phyloP scores from a whole-genome alignment of 257 asterid species.

The Avicennia marina region DNA sequence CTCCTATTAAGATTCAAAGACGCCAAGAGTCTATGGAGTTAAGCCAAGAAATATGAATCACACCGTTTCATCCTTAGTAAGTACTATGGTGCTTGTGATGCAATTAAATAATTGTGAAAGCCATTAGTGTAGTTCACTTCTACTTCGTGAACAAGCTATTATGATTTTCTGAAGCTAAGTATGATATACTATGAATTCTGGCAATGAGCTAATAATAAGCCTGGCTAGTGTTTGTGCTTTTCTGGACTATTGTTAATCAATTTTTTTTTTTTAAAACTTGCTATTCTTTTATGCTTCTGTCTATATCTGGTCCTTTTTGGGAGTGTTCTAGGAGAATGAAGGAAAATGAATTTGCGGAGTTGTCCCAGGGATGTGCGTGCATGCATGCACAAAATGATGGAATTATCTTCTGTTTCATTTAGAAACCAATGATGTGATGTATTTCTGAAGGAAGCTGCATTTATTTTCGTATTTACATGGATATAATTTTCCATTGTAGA shows the following conservation, averaged over 20 bases:
- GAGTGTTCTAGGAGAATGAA: too few species aligned
- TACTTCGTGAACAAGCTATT: not conserved
- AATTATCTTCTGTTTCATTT: too few species aligned
- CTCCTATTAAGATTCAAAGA: constrained; percentile 30
- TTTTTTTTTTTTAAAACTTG: not conserved
- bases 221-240: not conserved
- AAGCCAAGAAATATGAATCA: constrained; percentile 63
- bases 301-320: too few species aligned
- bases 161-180: not conserved
- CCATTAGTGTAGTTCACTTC: not conserved
- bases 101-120: not conserved
- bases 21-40: constrained; percentile 30
- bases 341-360: too few species aligned
- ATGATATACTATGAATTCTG: not conserved
- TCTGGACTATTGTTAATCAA: not conserved
- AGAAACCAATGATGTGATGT: too few species aligned
- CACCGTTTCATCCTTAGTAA: constrained; percentile 12
- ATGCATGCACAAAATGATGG: too few species aligned
- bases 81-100: constrained; percentile 11
- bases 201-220: not conserved
- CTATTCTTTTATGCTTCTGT: constrained; percentile 4
- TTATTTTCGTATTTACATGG: too few species aligned
- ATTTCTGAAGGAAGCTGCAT: too few species aligned
- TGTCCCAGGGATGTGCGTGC: too few species aligned
- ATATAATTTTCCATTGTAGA: too few species aligned